Evolutionary conservation across 2,329 filamentous ascomycete species (phyloP), one percentile per base, ranked within the genome.

Genomic region (Bipolaris zeicola): DNA sequence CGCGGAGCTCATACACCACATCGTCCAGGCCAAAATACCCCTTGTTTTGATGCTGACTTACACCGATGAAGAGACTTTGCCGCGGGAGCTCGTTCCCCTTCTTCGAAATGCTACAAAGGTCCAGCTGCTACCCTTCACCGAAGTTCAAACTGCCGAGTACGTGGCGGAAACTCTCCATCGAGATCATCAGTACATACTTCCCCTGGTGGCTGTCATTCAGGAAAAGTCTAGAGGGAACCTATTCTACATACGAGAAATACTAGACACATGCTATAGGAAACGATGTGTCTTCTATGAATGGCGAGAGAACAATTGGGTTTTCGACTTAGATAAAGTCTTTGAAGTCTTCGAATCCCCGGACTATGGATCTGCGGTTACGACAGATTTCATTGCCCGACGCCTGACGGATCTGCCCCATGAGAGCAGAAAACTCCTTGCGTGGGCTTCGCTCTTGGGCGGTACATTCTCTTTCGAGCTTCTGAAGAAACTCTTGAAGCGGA

Each of bases 201-300:
- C 92, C 0, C 80, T 98, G 16, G 90, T 91, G 2, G 85, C 92
- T 6, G 90, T 96, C 8, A 87, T 97, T 5, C 90, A 96, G 72
- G 92, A 94, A 68, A 96, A 95, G 77, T 94, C 91, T 7, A 85
- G 85, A 24, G 93, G 93, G 1, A 96, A 96, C 60, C 89, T 92
- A 0, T 97, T 96, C 69, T 96, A 95, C 69, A 90, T 96, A 74
- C 85, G 91, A 52, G 91, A 96, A 76, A 96, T 97, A 84, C 83
- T 97, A 4, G 91, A 91, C 69, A 89, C 89, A 3, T 96, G 91
- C 72, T 88, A 96, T 73, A 87, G 91, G 38, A 95, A 91, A 70
- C 89, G 89, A 64, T 96, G 91, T 73, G 89, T 97, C 47, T 96
- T 88, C 85, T 97, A 96, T 75, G 92, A 92, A 60, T 96, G 95